Percentiles rank a stretch among this genome's conserved stretches.
phyloP scores from a whole-genome alignment of 768 basidiomycete genomes.

The Hypsizygus marmoreus region DNA sequence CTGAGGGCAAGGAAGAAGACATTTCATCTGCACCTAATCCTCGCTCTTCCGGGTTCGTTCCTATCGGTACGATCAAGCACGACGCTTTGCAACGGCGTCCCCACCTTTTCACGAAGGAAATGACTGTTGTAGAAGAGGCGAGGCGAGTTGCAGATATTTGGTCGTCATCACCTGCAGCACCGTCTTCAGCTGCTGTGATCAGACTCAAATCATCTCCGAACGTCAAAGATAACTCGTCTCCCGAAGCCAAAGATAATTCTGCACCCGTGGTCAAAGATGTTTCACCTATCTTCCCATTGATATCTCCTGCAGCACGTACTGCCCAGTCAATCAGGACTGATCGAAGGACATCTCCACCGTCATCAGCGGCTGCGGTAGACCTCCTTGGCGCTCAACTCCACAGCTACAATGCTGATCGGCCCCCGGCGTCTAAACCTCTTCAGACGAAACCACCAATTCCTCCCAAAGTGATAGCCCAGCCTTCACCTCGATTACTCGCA shows the following conservation, averaged over 20 bases:
- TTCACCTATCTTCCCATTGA: constrained; percentile 22
- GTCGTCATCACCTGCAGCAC: constrained; percentile 27
- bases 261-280: constrained; percentile 5
- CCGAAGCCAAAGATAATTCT: background rate
- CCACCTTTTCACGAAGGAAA: constrained; percentile 22
- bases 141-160: constrained; percentile 41
- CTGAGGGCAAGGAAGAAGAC: constrained; percentile 12
- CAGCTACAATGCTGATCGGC: constrained; percentile 19
- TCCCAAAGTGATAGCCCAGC: constrained; percentile 16
- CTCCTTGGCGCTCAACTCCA: constrained; percentile 16
- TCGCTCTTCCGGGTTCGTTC: constrained; percentile 76
- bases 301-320: constrained; percentile 21
- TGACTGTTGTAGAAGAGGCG: constrained; percentile 38
- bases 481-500: constrained; percentile 30
- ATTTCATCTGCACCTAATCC: constrained; percentile 57
- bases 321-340: constrained; percentile 38
- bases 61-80: constrained; percentile 56
- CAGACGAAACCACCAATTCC: constrained; percentile 6
- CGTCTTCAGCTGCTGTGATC: background rate
- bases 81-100: constrained; percentile 32
- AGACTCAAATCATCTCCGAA: background rate
- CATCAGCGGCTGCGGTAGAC: constrained; percentile 10
- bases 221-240: background rate
- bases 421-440: constrained; percentile 10
- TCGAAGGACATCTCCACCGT: constrained; percentile 38